These are phyloP conservation scores for Remersonia thermophila DNA, from an alignment of 2,329 filamentous ascomycete genomes.

Conservation along the genomic window DNA sequence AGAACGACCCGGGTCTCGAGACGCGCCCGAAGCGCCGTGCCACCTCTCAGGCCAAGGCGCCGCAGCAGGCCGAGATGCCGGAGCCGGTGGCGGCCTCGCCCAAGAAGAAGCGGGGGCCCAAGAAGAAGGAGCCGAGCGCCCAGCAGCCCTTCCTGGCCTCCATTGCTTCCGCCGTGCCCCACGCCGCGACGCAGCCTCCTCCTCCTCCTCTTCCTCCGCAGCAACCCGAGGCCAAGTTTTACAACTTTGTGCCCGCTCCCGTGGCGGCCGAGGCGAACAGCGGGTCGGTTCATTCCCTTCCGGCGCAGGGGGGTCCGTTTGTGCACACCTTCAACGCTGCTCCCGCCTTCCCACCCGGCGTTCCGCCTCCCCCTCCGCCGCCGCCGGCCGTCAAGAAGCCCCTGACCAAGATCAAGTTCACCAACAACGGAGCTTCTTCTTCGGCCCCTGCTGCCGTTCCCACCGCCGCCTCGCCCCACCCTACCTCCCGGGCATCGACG, in stretches of 20 bases:
- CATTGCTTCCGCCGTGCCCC: neutral
- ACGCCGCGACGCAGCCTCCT: no score
- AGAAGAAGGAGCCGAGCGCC: constrained; percentile 7
- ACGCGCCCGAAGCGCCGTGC: constrained; percentile 23
- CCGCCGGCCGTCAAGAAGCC: constrained; percentile 17
- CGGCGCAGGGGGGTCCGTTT: constrained; percentile 7
- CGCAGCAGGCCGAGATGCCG: constrained; percentile 1
- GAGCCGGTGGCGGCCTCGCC: constrained; percentile 11
- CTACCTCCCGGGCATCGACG: constrained; percentile 10
- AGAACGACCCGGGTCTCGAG: constrained; percentile 30
- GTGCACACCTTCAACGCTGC: constrained; percentile 18
- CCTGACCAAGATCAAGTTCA: constrained; percentile 18
- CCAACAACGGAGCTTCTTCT: constrained; percentile 11
- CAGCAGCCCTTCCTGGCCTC: neutral
- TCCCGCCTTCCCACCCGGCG: constrained; percentile 10
- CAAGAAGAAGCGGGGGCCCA: constrained; percentile 16
- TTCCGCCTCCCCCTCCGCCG: constrained; percentile 11
- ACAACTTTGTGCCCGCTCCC: constrained; percentile 5
- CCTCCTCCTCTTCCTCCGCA: neutral
- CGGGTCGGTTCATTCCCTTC: constrained; percentile 1
- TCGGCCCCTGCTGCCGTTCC: neutral
- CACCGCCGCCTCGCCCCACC: neutral
- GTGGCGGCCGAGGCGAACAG: constrained; percentile 1
- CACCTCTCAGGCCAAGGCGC: neutral
- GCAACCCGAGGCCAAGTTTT: constrained; percentile 4